Evolutionary conservation across 441 rosid species (phyloP).

Genomic region (Lepidium campestre): DNA sequence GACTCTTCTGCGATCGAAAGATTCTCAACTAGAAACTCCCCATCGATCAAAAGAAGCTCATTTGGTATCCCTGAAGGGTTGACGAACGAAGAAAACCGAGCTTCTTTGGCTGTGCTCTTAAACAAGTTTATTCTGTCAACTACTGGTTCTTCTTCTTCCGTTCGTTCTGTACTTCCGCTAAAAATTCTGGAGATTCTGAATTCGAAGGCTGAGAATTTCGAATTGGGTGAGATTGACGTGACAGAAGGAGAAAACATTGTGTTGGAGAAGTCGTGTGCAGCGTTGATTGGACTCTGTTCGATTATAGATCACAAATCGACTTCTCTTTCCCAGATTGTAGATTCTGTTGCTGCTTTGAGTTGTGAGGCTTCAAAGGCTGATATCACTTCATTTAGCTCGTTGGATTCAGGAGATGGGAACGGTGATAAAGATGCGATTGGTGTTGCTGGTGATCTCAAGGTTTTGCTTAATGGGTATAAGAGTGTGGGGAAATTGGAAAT

Average conservation of each 20-base stretch:
- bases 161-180: conserved; percentile 37
- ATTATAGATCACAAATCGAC: conserved; percentile 53
- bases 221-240: conserved; percentile 25
- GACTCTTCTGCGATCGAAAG: conserved; percentile 48
- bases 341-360: conserved; percentile 70
- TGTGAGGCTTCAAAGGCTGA: conserved; percentile 64
- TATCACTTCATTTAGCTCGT: conserved; percentile 38
- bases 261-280: conserved; percentile 33
- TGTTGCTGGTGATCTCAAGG: conserved; percentile 72
- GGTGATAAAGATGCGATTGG: conserved; percentile 58
- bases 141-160: conserved; percentile 15
- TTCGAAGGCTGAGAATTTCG: conserved; percentile 14
- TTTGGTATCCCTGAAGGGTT: conserved; percentile 22
- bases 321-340: conserved; percentile 43
- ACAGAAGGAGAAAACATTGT: conserved; percentile 40
- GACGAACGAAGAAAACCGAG: conserved; percentile 40
- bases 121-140: conserved; percentile 45
- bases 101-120: conserved; percentile 48
- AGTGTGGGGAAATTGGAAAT: conserved; percentile 37
- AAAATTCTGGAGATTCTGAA: conserved; percentile 27
- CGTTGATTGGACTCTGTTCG: conserved; percentile 46
- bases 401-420: conserved; percentile 73
- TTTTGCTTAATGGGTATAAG: conserved; percentile 72
- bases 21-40: conserved; percentile 23
- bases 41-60: conserved; percentile 10